phyloP scores from a whole-genome alignment of 2,329 filamentous ascomycete genomes.

The Teratosphaeria nubilosa region DNA sequence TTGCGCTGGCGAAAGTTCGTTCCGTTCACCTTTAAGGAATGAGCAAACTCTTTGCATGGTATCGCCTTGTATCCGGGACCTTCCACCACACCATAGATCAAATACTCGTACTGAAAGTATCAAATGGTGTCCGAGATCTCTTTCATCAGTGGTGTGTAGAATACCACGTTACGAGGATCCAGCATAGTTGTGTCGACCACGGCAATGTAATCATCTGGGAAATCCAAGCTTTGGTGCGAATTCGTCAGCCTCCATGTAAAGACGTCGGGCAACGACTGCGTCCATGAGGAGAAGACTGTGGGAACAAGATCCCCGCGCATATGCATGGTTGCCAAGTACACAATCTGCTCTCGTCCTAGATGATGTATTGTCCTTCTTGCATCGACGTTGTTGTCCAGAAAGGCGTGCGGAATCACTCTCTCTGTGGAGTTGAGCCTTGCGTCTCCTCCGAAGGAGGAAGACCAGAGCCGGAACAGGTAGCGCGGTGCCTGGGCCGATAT shows the following conservation, averaged over 20 bases:
- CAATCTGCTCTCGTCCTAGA: background rate
- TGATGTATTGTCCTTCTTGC: background rate
- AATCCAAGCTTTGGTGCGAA: too few relatives aligned
- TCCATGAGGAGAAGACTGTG: background rate
- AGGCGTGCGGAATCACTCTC: background rate
- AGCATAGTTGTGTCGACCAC: background rate
- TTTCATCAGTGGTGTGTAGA: background rate
- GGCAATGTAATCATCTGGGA: background rate
- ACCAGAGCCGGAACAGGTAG: too few relatives aligned
- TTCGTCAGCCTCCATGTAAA: too few relatives aligned
- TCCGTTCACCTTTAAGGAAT: background rate
- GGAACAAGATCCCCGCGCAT: background rate
- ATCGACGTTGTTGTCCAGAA: background rate
- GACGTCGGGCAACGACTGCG: background rate
- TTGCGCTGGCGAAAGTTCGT: too few relatives aligned
- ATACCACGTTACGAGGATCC: background rate
- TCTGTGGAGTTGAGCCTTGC: too few relatives aligned
- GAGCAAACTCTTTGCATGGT: background rate
- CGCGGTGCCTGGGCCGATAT: too few relatives aligned
- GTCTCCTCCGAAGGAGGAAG: too few relatives aligned
- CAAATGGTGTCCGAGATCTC: background rate
- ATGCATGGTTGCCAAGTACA: background rate
- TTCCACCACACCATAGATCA: background rate
- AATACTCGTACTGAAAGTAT: background rate
- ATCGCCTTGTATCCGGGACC: background rate